phyloP scores from a whole-genome alignment of 140 eudicot species.

The Stevia rebaudiana region DNA sequence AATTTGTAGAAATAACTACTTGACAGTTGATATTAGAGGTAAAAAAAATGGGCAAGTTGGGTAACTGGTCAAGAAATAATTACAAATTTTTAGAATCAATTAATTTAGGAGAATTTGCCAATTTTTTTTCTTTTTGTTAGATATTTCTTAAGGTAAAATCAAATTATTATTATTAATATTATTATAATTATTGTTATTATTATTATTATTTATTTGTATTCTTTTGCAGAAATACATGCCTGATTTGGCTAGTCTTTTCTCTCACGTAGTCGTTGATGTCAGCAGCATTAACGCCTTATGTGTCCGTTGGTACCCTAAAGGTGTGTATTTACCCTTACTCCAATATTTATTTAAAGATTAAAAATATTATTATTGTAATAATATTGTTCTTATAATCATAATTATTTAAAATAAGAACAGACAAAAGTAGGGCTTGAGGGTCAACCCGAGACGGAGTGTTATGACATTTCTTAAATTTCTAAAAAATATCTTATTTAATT shows the following conservation, averaged over 20 bases:
- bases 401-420: too few relatives aligned
- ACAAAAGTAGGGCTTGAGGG: too few relatives aligned
- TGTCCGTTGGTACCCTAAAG: conserved; percentile 86
- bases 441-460: too few relatives aligned
- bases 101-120: not conserved
- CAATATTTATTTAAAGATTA: too few relatives aligned
- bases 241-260: conserved; percentile 75
- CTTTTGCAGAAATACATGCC: conserved; percentile 96
- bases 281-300: conserved; percentile 86
- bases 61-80: not conserved
- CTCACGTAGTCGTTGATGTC: conserved; percentile 84
- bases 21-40: not conserved
- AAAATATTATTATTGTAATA: too few relatives aligned
- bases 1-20: conserved; percentile 1
- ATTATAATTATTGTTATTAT: too few relatives aligned
- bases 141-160: too few relatives aligned
- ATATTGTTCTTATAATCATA: too few relatives aligned
- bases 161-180: too few relatives aligned
- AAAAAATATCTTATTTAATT: too few relatives aligned
- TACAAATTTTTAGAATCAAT: not conserved
- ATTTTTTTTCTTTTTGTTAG: not conserved
- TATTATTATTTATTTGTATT: not conserved
- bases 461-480: too few relatives aligned
- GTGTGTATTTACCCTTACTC: too few relatives aligned
- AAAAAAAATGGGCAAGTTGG: not conserved